These are phyloP conservation scores for Vigna hirtella DNA, from an alignment of 306 rosid species.

Conservation along the genomic window DNA sequence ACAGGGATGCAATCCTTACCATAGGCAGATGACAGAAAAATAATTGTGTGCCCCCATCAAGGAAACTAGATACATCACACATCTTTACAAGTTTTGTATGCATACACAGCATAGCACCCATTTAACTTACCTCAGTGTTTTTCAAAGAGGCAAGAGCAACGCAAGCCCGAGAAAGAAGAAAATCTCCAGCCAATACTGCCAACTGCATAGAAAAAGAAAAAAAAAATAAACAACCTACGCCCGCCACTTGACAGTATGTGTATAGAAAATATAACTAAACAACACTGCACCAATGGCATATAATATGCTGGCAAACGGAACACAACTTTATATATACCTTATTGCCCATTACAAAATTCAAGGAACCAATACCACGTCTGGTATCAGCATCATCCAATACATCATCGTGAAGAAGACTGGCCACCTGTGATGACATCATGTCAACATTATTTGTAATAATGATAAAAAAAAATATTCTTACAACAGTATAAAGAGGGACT, in stretches of 20 bases:
- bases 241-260: constrained; percentile 27
- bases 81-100: constrained; percentile 2
- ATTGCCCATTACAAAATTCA: constrained; percentile 90
- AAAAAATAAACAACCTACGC: constrained; percentile 41
- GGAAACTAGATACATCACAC: constrained; percentile 30
- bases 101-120: constrained; percentile 21
- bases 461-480: background rate
- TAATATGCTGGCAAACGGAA: background rate
- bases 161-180: constrained; percentile 97
- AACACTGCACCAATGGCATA: constrained; percentile 22
- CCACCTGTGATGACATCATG: constrained; percentile 65
- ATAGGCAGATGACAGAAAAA: constrained; percentile 30
- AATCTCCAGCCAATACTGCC: constrained; percentile 96
- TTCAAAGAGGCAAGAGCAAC: constrained; percentile 89
- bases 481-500: background rate
- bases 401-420: constrained; percentile 98
- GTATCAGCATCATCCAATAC: constrained; percentile 98
- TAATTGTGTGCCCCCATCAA: constrained; percentile 10
- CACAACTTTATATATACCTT: constrained; percentile 64
- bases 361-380: constrained; percentile 88
- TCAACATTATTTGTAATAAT: constrained; percentile 30
- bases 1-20: constrained; percentile 43
- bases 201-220: constrained; percentile 56
- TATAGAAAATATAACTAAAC: constrained; percentile 36
- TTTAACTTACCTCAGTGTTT: constrained; percentile 77